Conservation (phyloP, 2,329 filamentous ascomycete genomes). For the Arthrobotrys iridis region DNA sequence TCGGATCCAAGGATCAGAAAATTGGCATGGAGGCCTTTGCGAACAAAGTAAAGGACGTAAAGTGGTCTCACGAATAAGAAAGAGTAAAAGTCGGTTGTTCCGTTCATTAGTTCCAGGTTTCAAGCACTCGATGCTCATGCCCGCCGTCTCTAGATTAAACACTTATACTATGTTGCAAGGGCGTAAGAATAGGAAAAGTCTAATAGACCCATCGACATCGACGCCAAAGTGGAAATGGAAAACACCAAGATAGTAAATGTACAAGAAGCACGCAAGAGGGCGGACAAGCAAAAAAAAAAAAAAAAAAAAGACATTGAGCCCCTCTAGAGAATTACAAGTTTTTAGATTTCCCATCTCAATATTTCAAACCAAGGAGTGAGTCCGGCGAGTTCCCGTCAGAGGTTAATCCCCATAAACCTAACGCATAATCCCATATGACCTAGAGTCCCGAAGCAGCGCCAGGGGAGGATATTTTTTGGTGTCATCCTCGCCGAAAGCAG, state of each 20-base stretch:
- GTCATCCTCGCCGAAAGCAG: background rate
- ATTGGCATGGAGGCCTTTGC: constrained; percentile 69
- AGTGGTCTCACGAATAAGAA: constrained; percentile 45
- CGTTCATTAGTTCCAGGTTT: background rate
- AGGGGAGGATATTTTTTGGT: background rate
- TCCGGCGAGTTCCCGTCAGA: too few species aligned
- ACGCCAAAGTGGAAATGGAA: background rate
- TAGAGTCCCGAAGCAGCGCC: background rate
- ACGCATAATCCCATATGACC: background rate
- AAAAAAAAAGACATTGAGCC: background rate
- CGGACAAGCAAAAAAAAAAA: constrained; percentile 4
- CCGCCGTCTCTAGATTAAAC: background rate
- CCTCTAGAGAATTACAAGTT: constrained; percentile 22
- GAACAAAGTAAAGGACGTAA: constrained; percentile 46
- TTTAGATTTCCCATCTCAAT: constrained; percentile 7
- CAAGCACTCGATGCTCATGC: background rate
- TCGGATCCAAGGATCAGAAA: constrained; percentile 96
- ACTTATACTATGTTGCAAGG: background rate
- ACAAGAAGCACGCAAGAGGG: constrained; percentile 16
- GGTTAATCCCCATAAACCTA: background rate
- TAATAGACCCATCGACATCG: background rate
- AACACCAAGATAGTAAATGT: constrained; percentile 25
- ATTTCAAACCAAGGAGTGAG: background rate
- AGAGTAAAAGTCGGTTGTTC: background rate
- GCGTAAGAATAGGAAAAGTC: constrained; percentile 1